Evolutionary conservation across 495 filamentous ascomycete genomes (phyloP).

Genomic region (Aspergillus carlsbadensis): DNA sequence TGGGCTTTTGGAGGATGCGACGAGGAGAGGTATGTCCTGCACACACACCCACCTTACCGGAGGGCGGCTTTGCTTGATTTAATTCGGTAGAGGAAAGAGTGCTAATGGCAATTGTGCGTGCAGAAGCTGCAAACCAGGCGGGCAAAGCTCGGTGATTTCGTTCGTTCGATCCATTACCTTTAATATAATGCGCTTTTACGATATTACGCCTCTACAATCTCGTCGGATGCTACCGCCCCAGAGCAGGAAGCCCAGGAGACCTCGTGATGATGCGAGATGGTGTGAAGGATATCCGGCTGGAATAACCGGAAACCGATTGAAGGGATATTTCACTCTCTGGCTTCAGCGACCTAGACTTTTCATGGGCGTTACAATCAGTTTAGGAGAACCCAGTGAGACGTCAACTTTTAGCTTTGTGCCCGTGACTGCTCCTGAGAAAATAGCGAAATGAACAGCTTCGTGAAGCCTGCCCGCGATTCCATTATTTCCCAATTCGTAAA

Average conservation of each 20-base stretch:
- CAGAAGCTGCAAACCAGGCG: conserved; percentile 55
- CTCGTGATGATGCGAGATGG: not conserved
- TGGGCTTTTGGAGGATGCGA: conserved; percentile 90
- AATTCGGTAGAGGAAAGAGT: not conserved
- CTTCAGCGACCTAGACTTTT: not conserved
- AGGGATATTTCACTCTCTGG: not conserved
- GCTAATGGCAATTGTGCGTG: conserved; percentile 13
- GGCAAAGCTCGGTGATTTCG: conserved; percentile 44
- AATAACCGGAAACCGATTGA: not conserved
- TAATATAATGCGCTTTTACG: conserved; percentile 17
- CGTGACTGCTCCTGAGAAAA: too few species aligned
- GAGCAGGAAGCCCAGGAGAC: not conserved
- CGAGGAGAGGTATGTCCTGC: conserved; percentile 72
- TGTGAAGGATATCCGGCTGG: not conserved
- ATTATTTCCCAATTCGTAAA: conserved; percentile 3
- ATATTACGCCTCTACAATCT: conserved; percentile 23
- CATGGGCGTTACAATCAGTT: not conserved
- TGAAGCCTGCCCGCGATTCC: not conserved
- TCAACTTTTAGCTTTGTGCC: too few species aligned
- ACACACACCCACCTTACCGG: not conserved
- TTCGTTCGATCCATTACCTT: conserved; percentile 6
- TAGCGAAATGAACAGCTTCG: not conserved
- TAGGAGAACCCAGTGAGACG: not conserved
- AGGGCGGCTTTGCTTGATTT: conserved; percentile 3
- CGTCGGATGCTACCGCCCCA: not conserved